Evolutionary conservation across 768 basidiomycete genomes (phyloP), one percentile per base, ranked within the genome.

Genomic region (Russula sp.): DNA sequence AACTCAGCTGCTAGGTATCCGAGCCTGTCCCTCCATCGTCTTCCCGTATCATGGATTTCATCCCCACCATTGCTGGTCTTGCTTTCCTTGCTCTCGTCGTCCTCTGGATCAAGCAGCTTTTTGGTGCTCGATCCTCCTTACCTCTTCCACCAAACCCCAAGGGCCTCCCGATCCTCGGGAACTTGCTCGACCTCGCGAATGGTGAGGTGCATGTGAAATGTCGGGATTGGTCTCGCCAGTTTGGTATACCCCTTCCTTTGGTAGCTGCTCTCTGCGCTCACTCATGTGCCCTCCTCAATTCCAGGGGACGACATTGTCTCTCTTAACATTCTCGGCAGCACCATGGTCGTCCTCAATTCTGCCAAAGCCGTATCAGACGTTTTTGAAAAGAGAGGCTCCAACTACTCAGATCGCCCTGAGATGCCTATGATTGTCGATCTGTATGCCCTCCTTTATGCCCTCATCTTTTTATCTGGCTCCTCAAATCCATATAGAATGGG

Each of bases 391-490:
- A 65, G 67, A 13, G 68, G 68, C 2, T 60, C 65, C 22, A 67
- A 65, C 53, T 69, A 69, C 51, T 69, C 68, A 13, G 69, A 69
- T 46, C 61, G 69, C n/a, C 69, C 69, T 11, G 60, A 62, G 14
- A 36, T 69, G 58, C 59, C 69, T 3, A 69, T 65, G 65, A 63
- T 61, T 38, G 45, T 64, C 16, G 69, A 69, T 45, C 43, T 69
- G 69, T 69, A 54, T 22, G 65, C 6, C 10, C 7, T 39, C 48
- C 4, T 2, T 22, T 52, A 3, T 29, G 4, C 9, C 16, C 14
- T 34, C 14, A 8, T 34, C 13, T 13, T n/a, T 22, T 14, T 13
- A 18, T 10, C 3, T 34, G 32, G 4, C 42, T 25, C 32, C 25
- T 46, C 36, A 54, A 45, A 29, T 52, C n/a, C 16, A 35, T 39